Evolutionary conservation across 2,329 filamentous ascomycete species (phyloP), one percentile per base, ranked within the genome.

Genomic region (Dryadomyces sulphureus): DNA sequence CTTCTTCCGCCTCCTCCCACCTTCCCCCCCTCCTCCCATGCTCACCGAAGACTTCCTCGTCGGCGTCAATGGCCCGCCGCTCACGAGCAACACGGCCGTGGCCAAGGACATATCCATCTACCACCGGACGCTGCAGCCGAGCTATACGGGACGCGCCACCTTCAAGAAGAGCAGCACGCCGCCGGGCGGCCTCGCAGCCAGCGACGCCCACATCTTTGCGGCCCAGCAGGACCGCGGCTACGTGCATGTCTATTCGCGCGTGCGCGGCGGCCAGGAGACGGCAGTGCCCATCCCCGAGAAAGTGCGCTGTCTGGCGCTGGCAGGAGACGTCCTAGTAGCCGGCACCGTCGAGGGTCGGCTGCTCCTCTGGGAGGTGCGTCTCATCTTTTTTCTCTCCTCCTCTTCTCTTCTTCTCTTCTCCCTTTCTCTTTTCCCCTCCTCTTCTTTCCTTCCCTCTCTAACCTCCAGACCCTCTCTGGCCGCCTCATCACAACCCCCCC

Each of bases 121-220:
- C 65, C 64, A 84, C 47, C 84, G 94, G 62, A 80, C 87, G 52
- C 74, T 88, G 55, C 83, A 87, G 56, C 89, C 89, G 36, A 73
- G 81, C 45, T 75, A 81, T 52, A 73, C 77, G n/a, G 76, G 88
- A 58, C 81, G 82, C 57, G 70, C 78, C 51, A 75, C 81, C 41
- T 89, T 92, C 72, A 96, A 95, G 72, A 96, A 94, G 67, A 94
- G 85, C 67, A 84, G 85, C 16, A 79, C 81, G n/a, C 73, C 81
- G 22, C 68, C 73, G 48, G 85, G 90, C 61, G 82, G 85, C 55
- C 67, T 98, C 46, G 89, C 87, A 25, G 73, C 89, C 54, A 93
- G 75, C 62, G 70, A 76, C 39, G 81, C 81, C 19, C 92, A 98
- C 60, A 72, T 96, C 41, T 98, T 94, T 60, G 83, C 89, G 4